These are phyloP conservation scores for Helicocarpus griseus DNA, from an alignment of 2,329 filamentous ascomycete genomes.

Conservation along the genomic window DNA sequence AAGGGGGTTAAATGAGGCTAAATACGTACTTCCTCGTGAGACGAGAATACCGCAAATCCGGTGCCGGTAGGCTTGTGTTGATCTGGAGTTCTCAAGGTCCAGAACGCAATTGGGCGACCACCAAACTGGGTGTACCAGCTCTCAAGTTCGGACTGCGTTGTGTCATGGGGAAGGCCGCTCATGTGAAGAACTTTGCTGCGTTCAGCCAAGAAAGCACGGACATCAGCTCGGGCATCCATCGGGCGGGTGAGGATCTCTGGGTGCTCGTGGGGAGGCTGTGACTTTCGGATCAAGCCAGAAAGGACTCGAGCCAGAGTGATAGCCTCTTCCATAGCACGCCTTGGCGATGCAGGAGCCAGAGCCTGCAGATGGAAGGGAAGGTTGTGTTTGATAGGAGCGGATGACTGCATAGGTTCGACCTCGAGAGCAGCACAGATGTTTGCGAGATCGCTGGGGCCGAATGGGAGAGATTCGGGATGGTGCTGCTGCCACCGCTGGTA, in stretches of 20 bases:
- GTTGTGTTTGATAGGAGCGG: slow-evolving; percentile 97
- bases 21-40: slow-evolving; percentile 83
- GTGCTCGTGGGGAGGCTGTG: slow-evolving; percentile 85
- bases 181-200: slow-evolving; percentile 97
- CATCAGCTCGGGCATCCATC: slow-evolving; percentile 94
- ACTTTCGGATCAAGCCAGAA: slow-evolving; percentile 88
- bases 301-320: slow-evolving; percentile 89
- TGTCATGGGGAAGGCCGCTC: slow-evolving; percentile 94
- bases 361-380: slow-evolving; percentile 96
- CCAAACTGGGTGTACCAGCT: slow-evolving; percentile 99
- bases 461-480: slow-evolving; percentile 93
- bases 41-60: slow-evolving; percentile 96
- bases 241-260: slow-evolving; percentile 89
- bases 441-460: slow-evolving; percentile 86
- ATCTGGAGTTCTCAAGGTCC: slow-evolving; percentile 94
- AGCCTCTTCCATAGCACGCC: slow-evolving; percentile 94
- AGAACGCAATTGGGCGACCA: slow-evolving; percentile 94
- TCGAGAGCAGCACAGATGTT: slow-evolving; percentile 98
- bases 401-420: slow-evolving; percentile 94
- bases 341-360: slow-evolving; percentile 85
- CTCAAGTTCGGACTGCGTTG: slow-evolving; percentile 95
- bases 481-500: slow-evolving; percentile 98
- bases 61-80: slow-evolving; percentile 99
- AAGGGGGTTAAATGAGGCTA: slow-evolving; percentile 2
- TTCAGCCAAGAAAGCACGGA: slow-evolving; percentile 89